Conservation (phyloP, 345 rosid species). For the Salix udensis region DNA sequence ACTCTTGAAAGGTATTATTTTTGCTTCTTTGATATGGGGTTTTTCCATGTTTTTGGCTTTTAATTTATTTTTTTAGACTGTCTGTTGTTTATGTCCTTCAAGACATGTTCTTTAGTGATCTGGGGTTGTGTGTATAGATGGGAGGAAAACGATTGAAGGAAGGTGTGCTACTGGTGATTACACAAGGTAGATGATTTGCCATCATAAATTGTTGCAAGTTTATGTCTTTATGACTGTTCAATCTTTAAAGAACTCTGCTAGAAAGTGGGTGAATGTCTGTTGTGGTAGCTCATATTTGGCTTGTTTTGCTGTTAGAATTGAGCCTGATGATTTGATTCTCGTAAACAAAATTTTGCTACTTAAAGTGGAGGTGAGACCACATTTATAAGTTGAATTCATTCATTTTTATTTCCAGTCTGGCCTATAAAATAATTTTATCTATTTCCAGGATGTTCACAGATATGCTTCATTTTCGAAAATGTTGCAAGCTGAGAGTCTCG, state of each 20-base stretch:
- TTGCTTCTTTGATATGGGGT: not conserved
- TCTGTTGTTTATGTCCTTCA: not conserved
- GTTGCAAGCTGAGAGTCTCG: conserved; percentile 56
- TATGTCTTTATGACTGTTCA: not conserved
- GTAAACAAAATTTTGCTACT: conserved; percentile 61
- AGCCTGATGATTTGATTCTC: conserved; percentile 50
- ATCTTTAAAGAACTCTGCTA: not conserved
- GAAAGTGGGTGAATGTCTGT: not conserved
- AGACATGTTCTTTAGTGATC: conserved; percentile 14
- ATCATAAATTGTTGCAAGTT: not conserved
- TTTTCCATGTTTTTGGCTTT: not conserved
- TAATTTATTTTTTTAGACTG: not conserved
- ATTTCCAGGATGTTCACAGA: conserved; percentile 42
- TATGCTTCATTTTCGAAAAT: conserved; percentile 63
- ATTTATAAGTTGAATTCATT: conserved; percentile 1
- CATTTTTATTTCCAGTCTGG: conserved; percentile 8
- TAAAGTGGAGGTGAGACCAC: conserved; percentile 61
- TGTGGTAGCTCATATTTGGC: not conserved
- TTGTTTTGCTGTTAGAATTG: conserved; percentile 46
- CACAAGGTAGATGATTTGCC: conserved; percentile 28
- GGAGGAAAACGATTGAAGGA: conserved; percentile 43
- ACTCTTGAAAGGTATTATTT: conserved; percentile 40
- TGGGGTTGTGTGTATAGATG: conserved; percentile 32
- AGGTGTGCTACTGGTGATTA: conserved; percentile 37
- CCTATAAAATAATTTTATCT: conserved; percentile 8